Conservation (phyloP, 768 basidiomycete species). For the Tubosaeta sp. region DNA sequence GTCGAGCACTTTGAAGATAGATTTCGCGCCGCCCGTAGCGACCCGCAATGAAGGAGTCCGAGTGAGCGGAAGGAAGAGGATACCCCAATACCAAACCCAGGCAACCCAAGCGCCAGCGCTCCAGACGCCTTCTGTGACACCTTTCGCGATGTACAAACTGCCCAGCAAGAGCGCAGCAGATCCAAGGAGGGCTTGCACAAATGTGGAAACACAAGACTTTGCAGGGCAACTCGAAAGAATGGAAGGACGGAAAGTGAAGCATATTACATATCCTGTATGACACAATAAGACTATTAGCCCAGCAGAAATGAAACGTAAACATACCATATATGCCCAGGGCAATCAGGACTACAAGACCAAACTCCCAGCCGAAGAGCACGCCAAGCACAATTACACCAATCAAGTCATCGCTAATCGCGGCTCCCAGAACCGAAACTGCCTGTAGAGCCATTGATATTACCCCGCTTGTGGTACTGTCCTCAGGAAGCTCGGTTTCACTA, state of each 20-base stretch:
- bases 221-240: constrained; percentile 8
- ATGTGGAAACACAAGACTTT: neutral
- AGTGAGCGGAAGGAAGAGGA: constrained; percentile 33
- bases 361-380: constrained; percentile 58
- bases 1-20: constrained; percentile 72
- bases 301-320: constrained; percentile 12
- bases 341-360: constrained; percentile 62
- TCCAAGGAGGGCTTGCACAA: constrained; percentile 78
- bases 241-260: constrained; percentile 6
- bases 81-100: constrained; percentile 30
- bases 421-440: constrained; percentile 57
- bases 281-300: neutral
- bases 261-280: constrained; percentile 15
- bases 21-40: constrained; percentile 74
- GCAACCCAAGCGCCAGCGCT: constrained; percentile 26
- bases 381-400: constrained; percentile 69
- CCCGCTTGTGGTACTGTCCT: constrained; percentile 34
- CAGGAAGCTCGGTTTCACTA: constrained; percentile 76
- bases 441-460: constrained; percentile 17
- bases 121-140: constrained; percentile 27
- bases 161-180: constrained; percentile 79
- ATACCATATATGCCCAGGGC: constrained; percentile 73
- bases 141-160: constrained; percentile 25
- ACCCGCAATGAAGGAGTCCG: constrained; percentile 50
- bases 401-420: constrained; percentile 76